Evolutionary conservation across 2,329 filamentous ascomycete genomes (phyloP).

Genomic region (Pseudopithomyces maydicus): DNA sequence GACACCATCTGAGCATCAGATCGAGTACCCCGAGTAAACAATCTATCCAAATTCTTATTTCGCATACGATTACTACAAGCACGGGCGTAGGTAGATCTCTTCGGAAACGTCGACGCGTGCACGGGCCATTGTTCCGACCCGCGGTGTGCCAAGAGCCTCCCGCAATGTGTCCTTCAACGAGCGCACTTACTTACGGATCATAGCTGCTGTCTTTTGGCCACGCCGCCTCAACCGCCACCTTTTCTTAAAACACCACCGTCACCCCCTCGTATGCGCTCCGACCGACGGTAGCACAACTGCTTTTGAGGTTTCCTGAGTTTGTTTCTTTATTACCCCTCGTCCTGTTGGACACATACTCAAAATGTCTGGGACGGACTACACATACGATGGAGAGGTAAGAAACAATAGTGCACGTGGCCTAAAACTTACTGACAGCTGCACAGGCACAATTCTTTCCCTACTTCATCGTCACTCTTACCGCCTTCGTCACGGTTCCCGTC

Average conservation of each 20-base stretch:
- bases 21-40: too few species aligned
- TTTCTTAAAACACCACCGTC: conserved; percentile 18
- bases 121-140: neutral
- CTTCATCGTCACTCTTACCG: conserved; percentile 91
- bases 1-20: too few species aligned
- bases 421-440: conserved; percentile 17
- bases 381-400: conserved; percentile 88
- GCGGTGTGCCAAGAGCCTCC: conserved; percentile 9
- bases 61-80: too few species aligned
- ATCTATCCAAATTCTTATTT: too few species aligned
- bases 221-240: conserved; percentile 20
- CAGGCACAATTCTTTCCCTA: conserved; percentile 98
- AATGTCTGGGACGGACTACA: conserved; percentile 76
- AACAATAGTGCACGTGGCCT: conserved; percentile 1
- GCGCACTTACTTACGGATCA: conserved; percentile 26
- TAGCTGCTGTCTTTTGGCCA: conserved; percentile 31
- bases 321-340: conserved; percentile 12
- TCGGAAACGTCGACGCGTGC: neutral
- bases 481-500: conserved; percentile 85
- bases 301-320: conserved; percentile 21
- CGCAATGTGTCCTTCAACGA: conserved; percentile 27
- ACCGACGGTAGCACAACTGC: conserved; percentile 19
- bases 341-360: conserved; percentile 28
- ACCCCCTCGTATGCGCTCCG: conserved; percentile 20
- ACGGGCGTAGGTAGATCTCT: neutral